Evolutionary conservation across 352 stramenopile species (phyloP), one percentile per base, ranked within the genome.

Genomic region (Phytopythium montanum): DNA sequence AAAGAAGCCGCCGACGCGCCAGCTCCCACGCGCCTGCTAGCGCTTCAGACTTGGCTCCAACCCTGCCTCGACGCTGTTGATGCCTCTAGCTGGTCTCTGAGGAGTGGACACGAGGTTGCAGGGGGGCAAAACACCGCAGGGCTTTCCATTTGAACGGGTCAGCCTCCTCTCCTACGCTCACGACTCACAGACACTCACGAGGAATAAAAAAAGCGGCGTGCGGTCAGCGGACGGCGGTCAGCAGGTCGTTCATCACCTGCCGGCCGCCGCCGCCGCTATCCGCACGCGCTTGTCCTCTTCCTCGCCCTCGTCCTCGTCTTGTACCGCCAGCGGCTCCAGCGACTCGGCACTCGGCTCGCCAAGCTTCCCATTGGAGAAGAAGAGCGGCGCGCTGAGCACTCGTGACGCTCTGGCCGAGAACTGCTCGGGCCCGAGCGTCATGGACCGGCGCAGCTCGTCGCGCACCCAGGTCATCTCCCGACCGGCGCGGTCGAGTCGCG

Each of bases 401-500:
- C 53, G 53, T 4, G 53, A 50, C 6, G 53, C 38, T 14, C 53
- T 36, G 9, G 53, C 53, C 16, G 53, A 49, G 21, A 58, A 50
- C 53, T 58, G 23, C 8, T 50, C 26, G 16, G 53, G 36, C 13
- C 13, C 5, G 4, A 58, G 53, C 53, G 39, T 18, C 36, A 50
- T 38, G 13, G 64, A 70, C 54, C 62, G 60, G 54, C 65, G 56
- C 34, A 71, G 49, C 49, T 70, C 64, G 54, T 70, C 64, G n/a
- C 56, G 44, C n/a, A 61, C 31, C 44, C 45, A 61, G 31, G 2
- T 49, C 50, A 81, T 73, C 55, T 87, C 76, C 10, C 80, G 78
- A 54, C 64, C 75, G 38, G 75, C 79, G 60, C 70, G 81, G 57
- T 90, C 77, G 72, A 93, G 74, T 33, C 76, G 79, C 52, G 76